These are phyloP conservation scores for Cryptococcus jaspeensis DNA, from an alignment of 1,284 basidiomycete genomes.

Conservation along the genomic window DNA sequence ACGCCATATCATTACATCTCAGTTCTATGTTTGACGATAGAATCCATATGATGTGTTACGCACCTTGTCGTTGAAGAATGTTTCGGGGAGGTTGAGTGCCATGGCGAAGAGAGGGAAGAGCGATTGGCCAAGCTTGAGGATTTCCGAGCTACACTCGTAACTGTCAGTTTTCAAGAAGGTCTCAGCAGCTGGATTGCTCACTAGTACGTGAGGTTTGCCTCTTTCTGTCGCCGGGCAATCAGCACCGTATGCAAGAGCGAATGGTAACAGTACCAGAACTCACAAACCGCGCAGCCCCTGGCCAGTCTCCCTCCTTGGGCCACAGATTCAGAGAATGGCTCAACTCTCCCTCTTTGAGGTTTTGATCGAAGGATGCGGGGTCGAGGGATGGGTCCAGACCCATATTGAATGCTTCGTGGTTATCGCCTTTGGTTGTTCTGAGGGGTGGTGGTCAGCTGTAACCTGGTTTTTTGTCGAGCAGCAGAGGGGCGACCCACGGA, in stretches of 20 bases:
- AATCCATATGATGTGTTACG: background rate
- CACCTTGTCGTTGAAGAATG: constrained; percentile 81
- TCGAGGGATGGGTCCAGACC: constrained; percentile 60
- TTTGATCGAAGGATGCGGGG: constrained; percentile 4
- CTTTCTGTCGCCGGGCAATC: constrained; percentile 21
- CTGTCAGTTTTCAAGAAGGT: background rate
- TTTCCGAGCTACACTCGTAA: constrained; percentile 58
- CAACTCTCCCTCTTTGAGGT: constrained; percentile 26
- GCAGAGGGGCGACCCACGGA: constrained; percentile 17
- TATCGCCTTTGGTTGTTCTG: constrained; percentile 62
- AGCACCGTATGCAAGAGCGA: background rate
- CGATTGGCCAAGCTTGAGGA: constrained; percentile 64
- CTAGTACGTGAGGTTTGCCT: constrained; percentile 55
- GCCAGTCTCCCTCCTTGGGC: constrained; percentile 57
- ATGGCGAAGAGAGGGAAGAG: constrained; percentile 83
- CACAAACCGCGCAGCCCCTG: constrained; percentile 52
- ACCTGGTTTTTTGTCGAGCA: constrained; percentile 27
- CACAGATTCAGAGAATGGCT: constrained; percentile 50
- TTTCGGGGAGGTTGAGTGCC: constrained; percentile 69
- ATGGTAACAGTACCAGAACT: constrained; percentile 14
- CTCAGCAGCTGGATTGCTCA: constrained; percentile 23
- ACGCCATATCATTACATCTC: too few species aligned
- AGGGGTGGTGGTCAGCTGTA: constrained; percentile 52
- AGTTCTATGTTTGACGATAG: too few species aligned
- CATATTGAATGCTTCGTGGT: constrained; percentile 79